Conservation (phyloP, 2,329 filamentous ascomycete genomes). For the Neurospora crassa region DNA sequence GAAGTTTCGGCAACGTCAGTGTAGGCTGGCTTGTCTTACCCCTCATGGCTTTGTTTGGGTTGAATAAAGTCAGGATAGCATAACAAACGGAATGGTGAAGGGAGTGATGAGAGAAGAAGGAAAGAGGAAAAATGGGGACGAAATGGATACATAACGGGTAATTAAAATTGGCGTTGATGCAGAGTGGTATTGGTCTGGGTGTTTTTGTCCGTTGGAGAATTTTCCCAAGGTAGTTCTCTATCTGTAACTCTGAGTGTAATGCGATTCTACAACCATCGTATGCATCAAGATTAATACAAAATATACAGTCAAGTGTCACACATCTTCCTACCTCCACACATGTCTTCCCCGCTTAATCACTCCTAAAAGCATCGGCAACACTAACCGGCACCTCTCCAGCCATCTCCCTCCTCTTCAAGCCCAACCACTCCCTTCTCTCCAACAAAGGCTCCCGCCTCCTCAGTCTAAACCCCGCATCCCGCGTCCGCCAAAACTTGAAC, state of each 20-base stretch:
- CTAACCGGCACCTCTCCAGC: neutral
- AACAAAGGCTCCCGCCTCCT: neutral
- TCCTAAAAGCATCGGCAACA: neutral
- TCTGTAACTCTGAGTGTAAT: neutral
- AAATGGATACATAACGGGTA: neutral
- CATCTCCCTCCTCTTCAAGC: neutral
- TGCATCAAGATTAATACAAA: neutral
- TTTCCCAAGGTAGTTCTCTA: no score
- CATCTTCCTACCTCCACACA: no score
- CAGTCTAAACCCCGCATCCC: neutral
- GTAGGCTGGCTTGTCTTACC: neutral
- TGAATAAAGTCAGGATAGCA: neutral
- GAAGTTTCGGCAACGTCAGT: no score
- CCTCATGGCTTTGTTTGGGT: neutral
- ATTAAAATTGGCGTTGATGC: neutral
- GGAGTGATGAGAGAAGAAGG: neutral
- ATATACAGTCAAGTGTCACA: no score
- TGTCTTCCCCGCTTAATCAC: neutral
- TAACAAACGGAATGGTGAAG: neutral
- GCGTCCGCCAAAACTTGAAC: conserved; percentile 2
- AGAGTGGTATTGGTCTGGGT: neutral
- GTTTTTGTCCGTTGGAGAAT: no score
- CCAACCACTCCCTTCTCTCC: neutral
- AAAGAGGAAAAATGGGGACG: neutral
- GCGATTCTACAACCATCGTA: neutral